A percentile compares a stretch with the other conserved stretches of the same genome.
phyloP scores from a whole-genome alignment of 1,139 yeast species.

The Geotrichum phurueaensis region DNA sequence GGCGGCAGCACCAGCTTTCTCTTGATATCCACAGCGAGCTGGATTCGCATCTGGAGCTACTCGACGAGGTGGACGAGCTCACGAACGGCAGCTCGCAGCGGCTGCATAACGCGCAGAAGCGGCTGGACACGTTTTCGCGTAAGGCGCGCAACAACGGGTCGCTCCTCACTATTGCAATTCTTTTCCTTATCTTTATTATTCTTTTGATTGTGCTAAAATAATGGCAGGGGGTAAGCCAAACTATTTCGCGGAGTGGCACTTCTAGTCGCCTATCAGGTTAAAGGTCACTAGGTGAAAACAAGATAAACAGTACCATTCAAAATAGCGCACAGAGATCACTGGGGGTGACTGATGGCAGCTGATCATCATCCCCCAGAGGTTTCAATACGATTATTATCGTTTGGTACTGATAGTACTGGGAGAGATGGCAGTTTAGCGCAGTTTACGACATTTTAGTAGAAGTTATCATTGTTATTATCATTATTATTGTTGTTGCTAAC shows the following conservation, averaged over 20 bases:
- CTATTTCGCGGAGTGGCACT: neutral
- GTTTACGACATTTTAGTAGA: neutral
- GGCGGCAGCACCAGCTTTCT: constrained; percentile 62
- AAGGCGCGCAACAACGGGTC: constrained; percentile 66
- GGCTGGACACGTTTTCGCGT: constrained; percentile 50
- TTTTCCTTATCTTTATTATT: constrained; percentile 54
- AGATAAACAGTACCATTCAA: neutral
- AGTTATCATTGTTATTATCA: neutral
- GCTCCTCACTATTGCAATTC: constrained; percentile 58
- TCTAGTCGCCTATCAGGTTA: neutral
- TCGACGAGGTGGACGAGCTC: constrained; percentile 65
- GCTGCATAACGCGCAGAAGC: constrained; percentile 49
- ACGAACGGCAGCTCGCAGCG: constrained; percentile 52
- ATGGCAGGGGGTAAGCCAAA: neutral
- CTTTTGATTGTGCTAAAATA: constrained; percentile 55
- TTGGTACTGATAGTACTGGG: neutral
- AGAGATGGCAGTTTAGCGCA: neutral
- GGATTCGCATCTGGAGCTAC: constrained; percentile 58
- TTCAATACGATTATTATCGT: neutral
- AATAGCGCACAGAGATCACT: neutral
- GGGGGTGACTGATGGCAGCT: neutral
- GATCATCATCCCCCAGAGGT: too few relatives aligned
- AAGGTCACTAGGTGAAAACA: neutral
- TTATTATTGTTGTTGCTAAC: neutral
- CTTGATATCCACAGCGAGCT: constrained; percentile 59